phyloP scores from a whole-genome alignment of 2,329 filamentous ascomycete species.

The Epichloe coenophiala region DNA sequence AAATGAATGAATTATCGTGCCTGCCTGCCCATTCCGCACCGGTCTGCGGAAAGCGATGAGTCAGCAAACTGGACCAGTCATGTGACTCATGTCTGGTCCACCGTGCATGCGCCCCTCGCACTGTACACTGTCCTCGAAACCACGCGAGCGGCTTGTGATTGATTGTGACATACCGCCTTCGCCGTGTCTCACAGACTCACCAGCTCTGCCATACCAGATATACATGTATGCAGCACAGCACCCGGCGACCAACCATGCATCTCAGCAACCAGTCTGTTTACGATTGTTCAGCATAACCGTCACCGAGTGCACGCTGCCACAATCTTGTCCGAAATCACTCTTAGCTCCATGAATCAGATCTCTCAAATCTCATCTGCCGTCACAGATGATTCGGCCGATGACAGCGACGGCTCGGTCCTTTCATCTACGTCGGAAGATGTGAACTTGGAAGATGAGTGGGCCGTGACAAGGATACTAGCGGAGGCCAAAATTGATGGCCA shows the following conservation, averaged over 20 bases:
- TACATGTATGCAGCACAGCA: not conserved
- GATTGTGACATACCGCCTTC: no score
- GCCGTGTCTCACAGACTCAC: no score
- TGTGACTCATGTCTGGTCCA: not conserved
- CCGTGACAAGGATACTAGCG: conserved; percentile 37
- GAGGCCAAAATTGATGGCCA: conserved; percentile 21
- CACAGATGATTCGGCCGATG: not conserved
- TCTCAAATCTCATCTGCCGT: not conserved
- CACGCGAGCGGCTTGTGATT: no score
- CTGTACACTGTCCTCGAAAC: not conserved
- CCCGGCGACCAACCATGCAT: not conserved
- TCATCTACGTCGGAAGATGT: conserved; percentile 20
- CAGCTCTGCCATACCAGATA: not conserved
- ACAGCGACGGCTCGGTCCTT: conserved; percentile 17
- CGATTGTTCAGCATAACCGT: not conserved
- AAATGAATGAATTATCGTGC: no score
- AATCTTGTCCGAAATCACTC: not conserved
- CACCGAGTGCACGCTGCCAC: not conserved
- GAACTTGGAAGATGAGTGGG: conserved; percentile 29
- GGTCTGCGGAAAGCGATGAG: no score
- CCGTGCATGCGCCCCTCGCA: not conserved
- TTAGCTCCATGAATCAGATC: not conserved
- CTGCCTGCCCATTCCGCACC: no score
- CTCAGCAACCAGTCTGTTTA: not conserved
- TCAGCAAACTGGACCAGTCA: no score